Percentiles rank a stretch among this genome's conserved stretches.
phyloP scores from a whole-genome alignment of 768 basidiomycete genomes.

The Mycena chlorophos region DNA sequence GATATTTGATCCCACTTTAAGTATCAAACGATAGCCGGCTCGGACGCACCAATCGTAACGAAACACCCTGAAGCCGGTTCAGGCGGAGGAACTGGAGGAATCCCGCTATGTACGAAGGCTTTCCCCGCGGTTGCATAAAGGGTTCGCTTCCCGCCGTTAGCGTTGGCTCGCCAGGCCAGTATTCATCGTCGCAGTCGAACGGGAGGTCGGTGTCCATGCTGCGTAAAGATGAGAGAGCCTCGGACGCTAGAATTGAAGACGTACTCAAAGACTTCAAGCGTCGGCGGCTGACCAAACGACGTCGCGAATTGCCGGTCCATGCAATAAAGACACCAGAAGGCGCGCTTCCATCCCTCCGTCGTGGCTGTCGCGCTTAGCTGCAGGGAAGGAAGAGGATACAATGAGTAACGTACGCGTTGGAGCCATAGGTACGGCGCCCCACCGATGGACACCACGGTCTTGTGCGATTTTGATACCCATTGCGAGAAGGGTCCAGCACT shows the following conservation, averaged over 20 bases:
- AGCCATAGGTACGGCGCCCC: constrained; percentile 21
- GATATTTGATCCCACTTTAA: not conserved
- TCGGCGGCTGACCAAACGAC: constrained; percentile 51
- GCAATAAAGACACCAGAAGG: constrained; percentile 13
- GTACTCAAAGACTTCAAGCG: constrained; percentile 42
- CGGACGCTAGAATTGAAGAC: not conserved
- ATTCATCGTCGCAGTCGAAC: constrained; percentile 55
- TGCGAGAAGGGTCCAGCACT: not conserved
- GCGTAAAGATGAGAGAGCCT: too few species aligned
- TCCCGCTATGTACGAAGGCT: not conserved
- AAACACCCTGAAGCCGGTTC: not conserved
- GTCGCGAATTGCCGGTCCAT: constrained; percentile 10
- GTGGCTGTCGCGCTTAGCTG: not conserved
- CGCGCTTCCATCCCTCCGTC: constrained; percentile 14
- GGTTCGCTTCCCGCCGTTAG: not conserved
- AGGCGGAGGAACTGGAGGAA: not conserved
- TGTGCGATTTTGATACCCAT: constrained; percentile 28
- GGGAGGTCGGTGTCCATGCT: constrained; percentile 50
- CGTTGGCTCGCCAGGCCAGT: constrained; percentile 8
- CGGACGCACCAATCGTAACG: not conserved
- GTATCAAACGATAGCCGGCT: not conserved
- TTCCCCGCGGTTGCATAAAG: not conserved
- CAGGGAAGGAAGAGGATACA: not conserved
- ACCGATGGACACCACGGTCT: constrained; percentile 42
- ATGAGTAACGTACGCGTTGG: not conserved